phyloP scores from a whole-genome alignment of 1,139 yeast species.

The Sugiyamaella novakii region DNA sequence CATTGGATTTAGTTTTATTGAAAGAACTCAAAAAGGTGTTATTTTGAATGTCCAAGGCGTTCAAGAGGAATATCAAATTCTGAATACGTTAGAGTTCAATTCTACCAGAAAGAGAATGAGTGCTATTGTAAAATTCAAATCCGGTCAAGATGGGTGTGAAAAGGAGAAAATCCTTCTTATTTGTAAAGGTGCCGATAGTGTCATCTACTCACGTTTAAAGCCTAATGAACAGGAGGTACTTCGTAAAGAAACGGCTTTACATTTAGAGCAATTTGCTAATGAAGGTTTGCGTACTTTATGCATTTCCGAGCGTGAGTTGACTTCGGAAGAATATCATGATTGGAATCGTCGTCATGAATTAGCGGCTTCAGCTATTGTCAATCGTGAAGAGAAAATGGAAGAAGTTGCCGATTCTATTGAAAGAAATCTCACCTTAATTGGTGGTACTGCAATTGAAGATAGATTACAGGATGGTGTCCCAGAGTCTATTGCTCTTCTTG shows the following conservation, averaged over 20 bases:
- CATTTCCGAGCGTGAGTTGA: constrained; percentile 77
- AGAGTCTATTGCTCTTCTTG: constrained; percentile 80
- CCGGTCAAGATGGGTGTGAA: constrained; percentile 44
- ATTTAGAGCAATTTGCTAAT: constrained; percentile 90
- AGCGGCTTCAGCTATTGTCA: constrained; percentile 71
- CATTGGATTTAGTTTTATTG: constrained; percentile 79
- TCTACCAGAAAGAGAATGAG: constrained; percentile 97
- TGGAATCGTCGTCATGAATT: constrained; percentile 74
- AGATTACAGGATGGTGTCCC: constrained; percentile 96
- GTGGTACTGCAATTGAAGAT: constrained; percentile 98
- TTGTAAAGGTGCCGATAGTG: constrained; percentile 94
- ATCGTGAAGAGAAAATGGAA: constrained; percentile 79
- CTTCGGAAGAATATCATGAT: constrained; percentile 58
- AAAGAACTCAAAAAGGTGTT: constrained; percentile 71
- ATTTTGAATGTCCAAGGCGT: constrained; percentile 75
- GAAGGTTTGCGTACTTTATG: constrained; percentile 96
- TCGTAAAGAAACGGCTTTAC: constrained; percentile 71
- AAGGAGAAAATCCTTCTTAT: constrained; percentile 57
- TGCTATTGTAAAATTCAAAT: constrained; percentile 74
- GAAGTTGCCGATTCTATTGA: constrained; percentile 80
- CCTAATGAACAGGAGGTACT: constrained; percentile 56
- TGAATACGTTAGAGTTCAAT: constrained; percentile 81
- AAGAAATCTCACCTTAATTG: constrained; percentile 67
- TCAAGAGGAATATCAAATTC: constrained; percentile 66
- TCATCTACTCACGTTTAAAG: constrained; percentile 74